phyloP scores from a whole-genome alignment of 441 rosid genomes.

The Populus hybrid region DNA sequence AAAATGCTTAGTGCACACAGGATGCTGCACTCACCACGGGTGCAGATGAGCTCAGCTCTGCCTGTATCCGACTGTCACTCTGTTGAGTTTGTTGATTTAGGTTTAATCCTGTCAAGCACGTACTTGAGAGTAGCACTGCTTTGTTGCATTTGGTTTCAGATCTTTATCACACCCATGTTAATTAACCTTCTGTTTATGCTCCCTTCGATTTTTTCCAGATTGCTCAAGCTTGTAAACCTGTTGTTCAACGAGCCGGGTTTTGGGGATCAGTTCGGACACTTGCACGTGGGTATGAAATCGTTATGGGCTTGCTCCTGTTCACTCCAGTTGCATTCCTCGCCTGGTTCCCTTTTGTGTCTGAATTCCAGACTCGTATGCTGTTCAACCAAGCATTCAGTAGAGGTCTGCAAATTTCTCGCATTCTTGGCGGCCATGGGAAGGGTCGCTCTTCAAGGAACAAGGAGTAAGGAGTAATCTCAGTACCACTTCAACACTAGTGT shows the following conservation, averaged over 20 bases:
- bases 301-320: slow-evolving; percentile 90
- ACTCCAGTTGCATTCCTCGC: slow-evolving; percentile 98
- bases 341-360: slow-evolving; percentile 98
- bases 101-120: too few species aligned
- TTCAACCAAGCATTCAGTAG: slow-evolving; percentile 99
- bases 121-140: too few species aligned
- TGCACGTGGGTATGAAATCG: slow-evolving; percentile 92
- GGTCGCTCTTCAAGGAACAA: slow-evolving; percentile 81
- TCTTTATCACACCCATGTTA: neutral
- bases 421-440: slow-evolving; percentile 90
- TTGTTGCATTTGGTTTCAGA: neutral
- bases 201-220: slow-evolving; percentile 33
- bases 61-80: too few species aligned
- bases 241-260: slow-evolving; percentile 66
- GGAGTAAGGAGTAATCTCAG: slow-evolving; percentile 57
- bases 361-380: slow-evolving; percentile 98
- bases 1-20: too few species aligned
- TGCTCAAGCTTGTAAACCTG: slow-evolving; percentile 91
- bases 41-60: too few species aligned
- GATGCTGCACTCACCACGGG: too few species aligned
- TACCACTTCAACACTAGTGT: neutral
- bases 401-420: slow-evolving; percentile 98
- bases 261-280: slow-evolving; percentile 92
- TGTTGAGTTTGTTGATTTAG: too few species aligned
- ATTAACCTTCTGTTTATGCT: too few species aligned